phyloP scores from a whole-genome alignment of 176 grass and related monocot genomes.

The Tillandsia fasciculata region DNA sequence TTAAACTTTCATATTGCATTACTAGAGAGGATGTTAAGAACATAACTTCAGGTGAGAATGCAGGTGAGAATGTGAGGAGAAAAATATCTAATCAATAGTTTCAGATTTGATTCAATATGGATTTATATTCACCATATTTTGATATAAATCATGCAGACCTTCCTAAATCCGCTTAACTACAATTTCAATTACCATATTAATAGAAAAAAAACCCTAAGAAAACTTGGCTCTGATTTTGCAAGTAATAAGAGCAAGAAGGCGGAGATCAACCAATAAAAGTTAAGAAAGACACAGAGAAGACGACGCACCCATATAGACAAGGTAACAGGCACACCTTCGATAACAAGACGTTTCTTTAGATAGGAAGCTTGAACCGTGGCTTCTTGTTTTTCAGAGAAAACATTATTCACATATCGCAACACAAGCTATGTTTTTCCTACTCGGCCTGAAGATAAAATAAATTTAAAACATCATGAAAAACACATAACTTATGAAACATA shows the following conservation, averaged over 20 bases:
- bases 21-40: background rate
- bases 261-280: slow-evolving; percentile 8
- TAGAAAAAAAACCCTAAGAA: background rate
- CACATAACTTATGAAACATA: background rate
- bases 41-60: background rate
- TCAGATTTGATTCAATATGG: background rate
- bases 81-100: background rate
- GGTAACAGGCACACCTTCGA: slow-evolving; percentile 73
- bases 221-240: background rate
- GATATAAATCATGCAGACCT: background rate
- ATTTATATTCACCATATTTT: background rate
- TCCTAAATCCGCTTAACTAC: background rate
- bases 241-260: background rate
- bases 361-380: slow-evolving; percentile 79
- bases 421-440: slow-evolving; percentile 85
- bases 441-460: slow-evolving; percentile 31
- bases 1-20: background rate
- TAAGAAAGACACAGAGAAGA: slow-evolving; percentile 29
- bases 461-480: slow-evolving; percentile 7
- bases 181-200: background rate
- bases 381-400: slow-evolving; percentile 77
- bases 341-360: slow-evolving; percentile 54
- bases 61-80: background rate
- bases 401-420: slow-evolving; percentile 64
- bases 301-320: slow-evolving; percentile 79